A percentile compares a stretch with the other conserved stretches of the same genome.
These are phyloP conservation scores for Craterostigma plantagineum DNA, from an alignment of 257 asterid genomes.

Conservation along the genomic window DNA sequence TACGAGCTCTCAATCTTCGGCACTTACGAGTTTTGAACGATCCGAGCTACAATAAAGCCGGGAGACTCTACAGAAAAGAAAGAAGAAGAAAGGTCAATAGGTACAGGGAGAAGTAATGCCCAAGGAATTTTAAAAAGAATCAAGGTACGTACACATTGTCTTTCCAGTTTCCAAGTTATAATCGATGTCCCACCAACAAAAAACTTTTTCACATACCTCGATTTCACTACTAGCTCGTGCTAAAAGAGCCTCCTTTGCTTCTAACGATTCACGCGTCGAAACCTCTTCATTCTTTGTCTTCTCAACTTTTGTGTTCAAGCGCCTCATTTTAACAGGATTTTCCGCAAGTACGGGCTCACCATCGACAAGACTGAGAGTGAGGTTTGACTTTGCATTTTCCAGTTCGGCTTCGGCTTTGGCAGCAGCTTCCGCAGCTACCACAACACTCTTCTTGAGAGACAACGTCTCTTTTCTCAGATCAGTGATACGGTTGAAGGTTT, in stretches of 20 bases:
- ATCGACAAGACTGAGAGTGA: constrained; percentile 64
- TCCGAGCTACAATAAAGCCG: no score
- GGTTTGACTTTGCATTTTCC: constrained; percentile 62
- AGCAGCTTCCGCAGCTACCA: constrained; percentile 44
- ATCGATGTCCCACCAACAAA: no score
- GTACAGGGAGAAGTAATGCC: no score
- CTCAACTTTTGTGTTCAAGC: constrained; percentile 53
- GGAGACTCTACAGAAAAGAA: no score
- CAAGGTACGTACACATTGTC: neutral
- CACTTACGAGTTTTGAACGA: no score
- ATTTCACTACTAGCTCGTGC: constrained; percentile 63
- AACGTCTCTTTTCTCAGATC: constrained; percentile 79
- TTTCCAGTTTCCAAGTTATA: no score
- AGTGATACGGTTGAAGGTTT: constrained; percentile 80
- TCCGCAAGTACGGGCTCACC: constrained; percentile 94
- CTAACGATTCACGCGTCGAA: constrained; percentile 57
- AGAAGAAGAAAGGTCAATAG: no score
- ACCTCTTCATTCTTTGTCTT: constrained; percentile 53
- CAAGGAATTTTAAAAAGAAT: no score
- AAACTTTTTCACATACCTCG: constrained; percentile 29
- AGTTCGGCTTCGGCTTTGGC: constrained; percentile 61
- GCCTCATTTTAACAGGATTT: constrained; percentile 77
- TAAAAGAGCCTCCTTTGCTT: constrained; percentile 87
- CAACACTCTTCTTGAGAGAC: constrained; percentile 46
- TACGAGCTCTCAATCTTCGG: no score